Evolutionary conservation across 2,329 filamentous ascomycete genomes (phyloP).

Genomic region (Aspergillus latus): DNA sequence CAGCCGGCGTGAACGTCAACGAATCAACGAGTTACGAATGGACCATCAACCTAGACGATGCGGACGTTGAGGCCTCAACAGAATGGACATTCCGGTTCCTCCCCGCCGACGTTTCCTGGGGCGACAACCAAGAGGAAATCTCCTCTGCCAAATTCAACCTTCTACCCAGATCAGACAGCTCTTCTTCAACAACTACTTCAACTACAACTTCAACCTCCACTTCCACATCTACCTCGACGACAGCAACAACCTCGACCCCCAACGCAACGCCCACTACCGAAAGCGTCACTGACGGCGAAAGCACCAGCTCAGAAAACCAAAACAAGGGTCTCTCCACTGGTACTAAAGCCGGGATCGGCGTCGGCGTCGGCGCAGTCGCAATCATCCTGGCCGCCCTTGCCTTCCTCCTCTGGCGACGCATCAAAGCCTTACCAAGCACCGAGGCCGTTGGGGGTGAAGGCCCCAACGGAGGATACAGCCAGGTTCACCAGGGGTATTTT

Average conservation of each 20-base stretch:
- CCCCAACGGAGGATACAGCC: not conserved
- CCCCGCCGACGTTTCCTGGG: conserved; percentile 4
- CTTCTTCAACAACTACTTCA: not conserved
- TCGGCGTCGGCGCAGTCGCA: conserved; percentile 5
- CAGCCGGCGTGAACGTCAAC: conserved; percentile 10
- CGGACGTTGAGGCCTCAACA: conserved; percentile 2
- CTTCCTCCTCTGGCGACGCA: conserved; percentile 6
- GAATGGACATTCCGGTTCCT: conserved; percentile 13
- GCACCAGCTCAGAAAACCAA: not conserved
- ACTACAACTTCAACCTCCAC: not conserved
- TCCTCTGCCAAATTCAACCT: conserved; percentile 12
- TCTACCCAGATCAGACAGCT: not conserved
- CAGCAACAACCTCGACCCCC: not conserved
- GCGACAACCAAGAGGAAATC: conserved; percentile 9
- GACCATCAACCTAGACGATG: conserved; percentile 2
- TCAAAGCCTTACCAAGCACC: not conserved
- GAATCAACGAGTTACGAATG: conserved; percentile 5
- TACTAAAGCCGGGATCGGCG: conserved; percentile 14
- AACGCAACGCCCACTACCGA: not conserved
- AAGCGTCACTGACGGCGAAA: not conserved
- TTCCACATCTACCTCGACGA: not conserved
- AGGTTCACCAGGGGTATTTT: not conserved
- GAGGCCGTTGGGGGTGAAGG: not conserved
- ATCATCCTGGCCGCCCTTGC: conserved; percentile 10
- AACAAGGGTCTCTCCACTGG: conserved; percentile 5